These are phyloP conservation scores for Calonectria honghensis DNA, from an alignment of 2,329 filamentous ascomycete genomes.

Conservation along the genomic window DNA sequence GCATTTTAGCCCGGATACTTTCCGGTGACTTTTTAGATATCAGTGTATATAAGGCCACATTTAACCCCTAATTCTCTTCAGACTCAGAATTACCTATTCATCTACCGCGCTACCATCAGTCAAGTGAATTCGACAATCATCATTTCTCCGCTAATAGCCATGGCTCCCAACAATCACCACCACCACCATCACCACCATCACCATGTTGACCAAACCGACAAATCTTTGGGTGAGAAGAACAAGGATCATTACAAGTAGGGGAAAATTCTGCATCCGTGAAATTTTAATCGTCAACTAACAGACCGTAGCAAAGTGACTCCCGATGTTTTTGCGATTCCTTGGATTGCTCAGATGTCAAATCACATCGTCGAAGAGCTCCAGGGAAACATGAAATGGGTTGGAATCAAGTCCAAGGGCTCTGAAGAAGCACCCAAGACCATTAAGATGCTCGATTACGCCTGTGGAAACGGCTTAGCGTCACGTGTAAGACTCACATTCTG, in stretches of 20 bases:
- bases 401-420: constrained; percentile 36
- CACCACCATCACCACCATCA: constrained; percentile 51
- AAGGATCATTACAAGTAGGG: constrained; percentile 55
- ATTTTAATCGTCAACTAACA: neutral
- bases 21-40: constrained; percentile 24
- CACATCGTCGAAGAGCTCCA: constrained; percentile 54
- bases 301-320: constrained; percentile 44
- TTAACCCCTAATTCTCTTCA: no score
- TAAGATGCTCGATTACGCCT: constrained; percentile 58
- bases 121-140: constrained; percentile 2
- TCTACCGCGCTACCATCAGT: neutral
- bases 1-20: constrained; percentile 20
- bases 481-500: constrained; percentile 46
- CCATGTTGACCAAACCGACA: neutral
- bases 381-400: constrained; percentile 54
- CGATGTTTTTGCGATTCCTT: constrained; percentile 47
- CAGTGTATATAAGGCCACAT: neutral
- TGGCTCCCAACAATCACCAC: constrained; percentile 45
- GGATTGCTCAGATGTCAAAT: constrained; percentile 52
- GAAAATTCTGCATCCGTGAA: fast-evolving
- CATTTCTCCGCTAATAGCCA: constrained; percentile 26
- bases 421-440: neutral
- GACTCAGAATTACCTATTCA: neutral
- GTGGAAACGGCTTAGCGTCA: constrained; percentile 56
- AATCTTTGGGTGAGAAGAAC: constrained; percentile 51